These are phyloP conservation scores for Blastocystis sp. DNA, from an alignment of 352 stramenopile species.

Conservation along the genomic window DNA sequence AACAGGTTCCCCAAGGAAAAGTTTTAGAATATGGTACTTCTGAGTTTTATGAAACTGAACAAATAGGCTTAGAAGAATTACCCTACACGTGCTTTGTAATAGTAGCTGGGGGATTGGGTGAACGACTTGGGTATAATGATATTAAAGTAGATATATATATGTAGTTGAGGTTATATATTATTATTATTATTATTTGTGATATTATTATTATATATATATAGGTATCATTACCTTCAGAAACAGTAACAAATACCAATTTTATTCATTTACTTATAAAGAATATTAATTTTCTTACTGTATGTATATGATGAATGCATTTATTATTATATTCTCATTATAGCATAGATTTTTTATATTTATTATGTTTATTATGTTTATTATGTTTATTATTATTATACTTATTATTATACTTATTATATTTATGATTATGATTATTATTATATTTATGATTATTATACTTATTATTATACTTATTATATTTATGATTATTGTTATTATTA, in stretches of 20 bases:
- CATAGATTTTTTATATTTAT: no score
- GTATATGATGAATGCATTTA: no score
- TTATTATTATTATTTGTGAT: no score
- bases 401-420: no score
- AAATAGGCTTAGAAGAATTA: slow-evolving; percentile 44
- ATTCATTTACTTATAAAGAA: no score
- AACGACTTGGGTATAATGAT: slow-evolving; percentile 76
- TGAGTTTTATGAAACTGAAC: slow-evolving; percentile 44
- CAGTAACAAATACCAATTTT: no score
- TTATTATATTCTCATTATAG: no score
- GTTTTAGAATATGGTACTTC: slow-evolving; percentile 49
- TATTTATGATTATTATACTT: slow-evolving; percentile 7
- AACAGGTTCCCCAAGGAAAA: slow-evolving; percentile 47
- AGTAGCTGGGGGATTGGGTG: slow-evolving; percentile 83
- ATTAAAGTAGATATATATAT: slow-evolving; percentile 85
- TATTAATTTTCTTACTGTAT: no score
- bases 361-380: no score
- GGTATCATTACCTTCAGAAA: no score
- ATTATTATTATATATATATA: no score
- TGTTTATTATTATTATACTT: no score
- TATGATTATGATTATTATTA: slow-evolving; percentile 1
- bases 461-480: neutral
- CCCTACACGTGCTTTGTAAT: slow-evolving; percentile 71
- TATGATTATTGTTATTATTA: neutral
- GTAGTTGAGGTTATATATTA: slow-evolving; percentile 64